Evolutionary conservation across 306 rosid genomes (phyloP), one percentile per base, ranked within the genome.

Genomic region (Prosopis cineraria): DNA sequence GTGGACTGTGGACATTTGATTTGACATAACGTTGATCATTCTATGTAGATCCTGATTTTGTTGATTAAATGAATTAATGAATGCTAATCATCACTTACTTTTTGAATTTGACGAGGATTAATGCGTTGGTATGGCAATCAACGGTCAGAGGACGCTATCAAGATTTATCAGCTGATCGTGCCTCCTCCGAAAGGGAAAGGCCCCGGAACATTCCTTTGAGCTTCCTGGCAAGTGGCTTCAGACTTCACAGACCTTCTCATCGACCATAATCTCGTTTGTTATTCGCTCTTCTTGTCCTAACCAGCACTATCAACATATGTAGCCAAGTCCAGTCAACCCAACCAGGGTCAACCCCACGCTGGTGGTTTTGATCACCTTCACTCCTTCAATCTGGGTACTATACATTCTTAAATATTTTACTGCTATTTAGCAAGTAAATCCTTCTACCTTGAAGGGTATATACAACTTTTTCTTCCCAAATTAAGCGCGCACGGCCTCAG

Each of bases 191-290:
- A 70, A 60, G 22, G 30, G 24, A 62, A 75, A 63, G 44, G 24
- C 37, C n/a, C 48, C 2, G 53, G 73, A 81, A 81, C 69, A 63
- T 81, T 27, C 74, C 19, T 41, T 22, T 0, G 55, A 76, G 67
- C 70, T 81, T 76, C 77, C 58, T 5, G 1, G 76, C 10, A 72
- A 22, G 67, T 24, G 12, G 27, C 7, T 45, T 13, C 1, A 24
- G 4, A 10, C 11, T 45, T 13, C 4, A 36, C 0, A 24, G 44
- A 13, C 10, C 34, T 29, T 11, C 44, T 31, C n/a, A 1, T 41
- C 16, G 60, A 30, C 73, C 45, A 63, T 14, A 37, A 31, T 29
- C 19, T 29, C 22, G 17, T 2, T 30, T 27, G n/a, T 52, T 20
- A 52, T 52, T 20, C 14, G 8, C 59, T 48, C 10, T 27, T 59